phyloP scores from a whole-genome alignment of 2,329 filamentous ascomycete species.

The Ceratocystis destructans region DNA sequence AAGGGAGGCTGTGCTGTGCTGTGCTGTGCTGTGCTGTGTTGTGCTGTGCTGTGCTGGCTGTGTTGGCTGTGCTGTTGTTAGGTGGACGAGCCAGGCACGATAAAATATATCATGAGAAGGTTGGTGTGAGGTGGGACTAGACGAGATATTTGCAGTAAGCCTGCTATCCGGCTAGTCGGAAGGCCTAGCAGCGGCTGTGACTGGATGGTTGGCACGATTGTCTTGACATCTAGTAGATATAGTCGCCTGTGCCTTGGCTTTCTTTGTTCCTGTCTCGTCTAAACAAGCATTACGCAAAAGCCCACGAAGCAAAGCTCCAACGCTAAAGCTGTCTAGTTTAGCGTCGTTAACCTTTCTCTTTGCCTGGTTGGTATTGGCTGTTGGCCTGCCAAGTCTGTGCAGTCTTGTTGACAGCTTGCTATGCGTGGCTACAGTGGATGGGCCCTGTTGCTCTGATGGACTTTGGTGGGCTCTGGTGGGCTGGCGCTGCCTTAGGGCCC shows the following conservation, averaged over 20 bases:
- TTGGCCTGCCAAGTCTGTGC: not conserved
- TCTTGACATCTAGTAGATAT: too few relatives aligned
- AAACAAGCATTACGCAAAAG: not conserved
- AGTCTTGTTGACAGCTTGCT: not conserved
- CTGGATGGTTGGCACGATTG: too few relatives aligned
- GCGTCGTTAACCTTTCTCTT: not conserved
- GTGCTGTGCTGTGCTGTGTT: too few relatives aligned
- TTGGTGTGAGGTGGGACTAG: not conserved
- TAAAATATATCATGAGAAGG: not conserved
- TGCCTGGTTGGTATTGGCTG: not conserved
- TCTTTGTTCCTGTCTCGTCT: constrained; percentile 1
- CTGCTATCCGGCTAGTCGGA: too few relatives aligned
- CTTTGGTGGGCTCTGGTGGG: not conserved
- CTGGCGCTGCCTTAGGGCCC: not conserved
- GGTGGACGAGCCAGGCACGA: not conserved
- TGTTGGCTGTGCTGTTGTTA: too few relatives aligned
- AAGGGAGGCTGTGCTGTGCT: constrained; percentile 6
- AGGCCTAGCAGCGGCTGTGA: too few relatives aligned
- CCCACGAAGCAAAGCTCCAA: too few relatives aligned
- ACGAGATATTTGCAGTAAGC: too few relatives aligned
- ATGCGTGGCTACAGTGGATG: not conserved
- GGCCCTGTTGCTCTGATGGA: not conserved
- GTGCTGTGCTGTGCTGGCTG: too few relatives aligned
- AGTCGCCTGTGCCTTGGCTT: too few relatives aligned
- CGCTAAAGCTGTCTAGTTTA: too few relatives aligned